Evolutionary conservation across 2,329 filamentous ascomycete species (phyloP).

Genomic region (Colletotrichum sidae): DNA sequence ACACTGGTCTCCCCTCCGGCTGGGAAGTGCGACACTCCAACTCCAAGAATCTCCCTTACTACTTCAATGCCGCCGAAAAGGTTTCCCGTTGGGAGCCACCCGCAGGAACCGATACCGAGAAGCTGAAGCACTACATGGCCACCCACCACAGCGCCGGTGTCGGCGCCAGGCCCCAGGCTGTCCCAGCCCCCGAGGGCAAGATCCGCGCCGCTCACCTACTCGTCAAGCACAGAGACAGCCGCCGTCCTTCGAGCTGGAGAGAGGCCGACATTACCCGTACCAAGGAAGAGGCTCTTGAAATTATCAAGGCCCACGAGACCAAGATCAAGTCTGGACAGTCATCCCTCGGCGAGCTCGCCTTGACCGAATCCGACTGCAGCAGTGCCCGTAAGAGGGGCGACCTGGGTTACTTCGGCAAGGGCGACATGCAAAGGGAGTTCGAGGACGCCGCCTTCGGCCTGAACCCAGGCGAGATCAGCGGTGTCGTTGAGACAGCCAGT

Average conservation of each 20-base stretch:
- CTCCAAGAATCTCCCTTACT: conserved; percentile 98
- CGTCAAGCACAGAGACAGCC: conserved; percentile 91
- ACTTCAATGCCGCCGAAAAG: conserved; percentile 90
- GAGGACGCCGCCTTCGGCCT: conserved; percentile 96
- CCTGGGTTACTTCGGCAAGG: conserved; percentile 91
- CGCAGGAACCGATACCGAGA: conserved; percentile 86
- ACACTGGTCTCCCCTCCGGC: conserved; percentile 83
- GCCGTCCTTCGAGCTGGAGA: conserved; percentile 92
- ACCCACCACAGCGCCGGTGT: conserved; percentile 78
- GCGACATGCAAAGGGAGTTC: conserved; percentile 99
- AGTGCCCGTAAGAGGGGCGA: conserved; percentile 95
- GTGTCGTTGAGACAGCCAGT: conserved; percentile 90
- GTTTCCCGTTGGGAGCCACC: conserved; percentile 97
- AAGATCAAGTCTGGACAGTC: conserved; percentile 78
- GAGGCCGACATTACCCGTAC: conserved; percentile 87
- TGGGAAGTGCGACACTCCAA: conserved; percentile 99
- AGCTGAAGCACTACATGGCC: conserved; percentile 95
- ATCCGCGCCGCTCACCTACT: conserved; percentile 94
- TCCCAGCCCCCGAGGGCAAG: conserved; percentile 74
- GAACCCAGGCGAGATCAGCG: conserved; percentile 86
- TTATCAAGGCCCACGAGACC: conserved; percentile 80
- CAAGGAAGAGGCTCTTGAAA: conserved; percentile 86
- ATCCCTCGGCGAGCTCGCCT: conserved; percentile 84
- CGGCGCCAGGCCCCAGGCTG: conserved; percentile 51
- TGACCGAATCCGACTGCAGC: conserved; percentile 93